These are phyloP conservation scores for Leccinum imitatum DNA, from an alignment of 768 basidiomycete genomes.

Conservation along the genomic window DNA sequence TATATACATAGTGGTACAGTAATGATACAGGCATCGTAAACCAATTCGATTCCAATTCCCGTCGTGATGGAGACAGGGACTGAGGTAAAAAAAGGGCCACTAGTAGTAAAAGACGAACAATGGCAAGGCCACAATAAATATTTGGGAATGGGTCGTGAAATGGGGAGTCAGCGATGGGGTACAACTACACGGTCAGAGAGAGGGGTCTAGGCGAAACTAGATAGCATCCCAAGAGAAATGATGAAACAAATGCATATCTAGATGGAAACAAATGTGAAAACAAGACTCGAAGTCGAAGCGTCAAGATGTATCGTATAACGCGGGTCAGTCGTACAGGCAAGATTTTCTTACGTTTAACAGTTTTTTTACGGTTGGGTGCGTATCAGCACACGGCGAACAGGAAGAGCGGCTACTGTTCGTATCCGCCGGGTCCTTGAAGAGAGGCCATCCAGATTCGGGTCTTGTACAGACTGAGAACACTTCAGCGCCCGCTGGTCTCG, in stretches of 20 bases:
- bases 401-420: constrained; percentile 39
- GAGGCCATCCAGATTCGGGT: constrained; percentile 96
- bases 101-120: not conserved
- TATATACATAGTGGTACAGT: constrained; percentile 26
- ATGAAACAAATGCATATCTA: constrained; percentile 33
- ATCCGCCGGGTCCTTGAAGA: constrained; percentile 50
- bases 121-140: constrained; percentile 21
- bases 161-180: not conserved
- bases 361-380: constrained; percentile 11
- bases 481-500: constrained; percentile 6
- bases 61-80: not conserved
- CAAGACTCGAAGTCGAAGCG: not conserved
- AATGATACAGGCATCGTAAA: constrained; percentile 25
- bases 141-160: constrained; percentile 1
- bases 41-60: constrained; percentile 10
- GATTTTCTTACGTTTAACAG: not conserved
- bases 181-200: constrained; percentile 25
- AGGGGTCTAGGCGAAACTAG: constrained; percentile 34
- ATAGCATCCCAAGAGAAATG: constrained; percentile 17
- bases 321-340: constrained; percentile 14
- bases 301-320: constrained; percentile 27
- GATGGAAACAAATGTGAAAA: constrained; percentile 19
- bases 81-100: not conserved
- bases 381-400: not conserved
- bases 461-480: constrained; percentile 72